These are phyloP conservation scores for Aphanocladium album DNA, from an alignment of 2,329 filamentous ascomycete species.

Conservation along the genomic window DNA sequence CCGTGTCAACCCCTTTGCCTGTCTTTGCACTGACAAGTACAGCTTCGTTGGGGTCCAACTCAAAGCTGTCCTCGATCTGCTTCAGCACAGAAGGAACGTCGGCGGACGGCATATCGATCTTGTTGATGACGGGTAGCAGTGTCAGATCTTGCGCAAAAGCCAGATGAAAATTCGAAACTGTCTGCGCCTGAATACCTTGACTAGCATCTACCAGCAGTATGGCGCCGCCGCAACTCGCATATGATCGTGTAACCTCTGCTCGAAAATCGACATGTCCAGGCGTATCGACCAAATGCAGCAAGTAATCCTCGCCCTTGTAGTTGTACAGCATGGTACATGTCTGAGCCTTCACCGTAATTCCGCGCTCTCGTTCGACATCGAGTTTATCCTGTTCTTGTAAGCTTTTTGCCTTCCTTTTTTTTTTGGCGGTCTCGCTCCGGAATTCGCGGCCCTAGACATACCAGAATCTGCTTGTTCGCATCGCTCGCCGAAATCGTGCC, in stretches of 20 bases:
- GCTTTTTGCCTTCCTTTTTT: background rate
- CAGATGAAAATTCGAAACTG: slow-evolving; percentile 96
- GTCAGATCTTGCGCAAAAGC: slow-evolving; percentile 87
- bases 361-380: slow-evolving; percentile 91
- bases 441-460: slow-evolving; percentile 18
- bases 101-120: slow-evolving; percentile 87
- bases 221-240: slow-evolving; percentile 92
- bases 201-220: slow-evolving; percentile 91
- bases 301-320: slow-evolving; percentile 77
- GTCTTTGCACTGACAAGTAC: slow-evolving; percentile 86
- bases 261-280: slow-evolving; percentile 97
- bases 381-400: slow-evolving; percentile 63
- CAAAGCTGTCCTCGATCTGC: slow-evolving; percentile 82
- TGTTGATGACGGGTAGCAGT: slow-evolving; percentile 91
- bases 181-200: slow-evolving; percentile 95
- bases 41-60: slow-evolving; percentile 70
- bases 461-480: slow-evolving; percentile 85
- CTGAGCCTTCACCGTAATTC: slow-evolving; percentile 98
- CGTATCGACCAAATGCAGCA: slow-evolving; percentile 93
- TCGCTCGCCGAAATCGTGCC: slow-evolving; percentile 81
- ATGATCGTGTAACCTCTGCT: slow-evolving; percentile 91
- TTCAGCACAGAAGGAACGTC: slow-evolving; percentile 81
- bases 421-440: background rate
- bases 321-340: slow-evolving; percentile 98
- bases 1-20: slow-evolving; percentile 75